Evolutionary conservation across 352 stramenopile genomes (phyloP).

Genomic region (Globisporangium recalcitrans): DNA sequence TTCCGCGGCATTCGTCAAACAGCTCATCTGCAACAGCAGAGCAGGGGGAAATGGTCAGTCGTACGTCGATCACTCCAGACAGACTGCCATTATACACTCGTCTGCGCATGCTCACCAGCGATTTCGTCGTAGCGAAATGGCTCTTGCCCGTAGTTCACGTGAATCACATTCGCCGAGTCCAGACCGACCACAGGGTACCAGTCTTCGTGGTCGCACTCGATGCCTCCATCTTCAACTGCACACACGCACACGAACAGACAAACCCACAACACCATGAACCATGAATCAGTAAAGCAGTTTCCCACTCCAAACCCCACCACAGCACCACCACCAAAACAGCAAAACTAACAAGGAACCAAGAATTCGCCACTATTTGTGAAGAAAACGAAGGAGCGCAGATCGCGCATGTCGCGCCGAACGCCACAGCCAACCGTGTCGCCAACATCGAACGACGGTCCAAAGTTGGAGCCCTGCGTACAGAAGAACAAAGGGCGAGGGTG

Average conservation of each 20-base stretch:
- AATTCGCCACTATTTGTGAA: conserved; percentile 76
- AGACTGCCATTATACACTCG: too few relatives aligned
- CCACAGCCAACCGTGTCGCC: conserved; percentile 75
- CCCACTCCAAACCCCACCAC: background rate
- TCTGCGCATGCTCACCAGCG: conserved; percentile 43
- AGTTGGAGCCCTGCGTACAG: conserved; percentile 39
- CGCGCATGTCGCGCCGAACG: conserved; percentile 36
- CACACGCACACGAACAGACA: background rate
- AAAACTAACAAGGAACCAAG: conserved; percentile 27
- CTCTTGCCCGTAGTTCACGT: conserved; percentile 81
- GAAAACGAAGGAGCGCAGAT: conserved; percentile 42
- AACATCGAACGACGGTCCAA: conserved; percentile 52
- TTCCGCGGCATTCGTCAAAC: conserved; percentile 37
- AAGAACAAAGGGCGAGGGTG: conserved; percentile 16
- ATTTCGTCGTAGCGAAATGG: conserved; percentile 51
- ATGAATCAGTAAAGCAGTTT: background rate
- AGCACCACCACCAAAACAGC: background rate
- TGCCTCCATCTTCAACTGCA: conserved; percentile 24
- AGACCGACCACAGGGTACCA: conserved; percentile 82
- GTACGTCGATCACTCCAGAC: too few relatives aligned
- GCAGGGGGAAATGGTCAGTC: background rate
- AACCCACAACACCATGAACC: background rate
- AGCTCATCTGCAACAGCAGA: conserved; percentile 34
- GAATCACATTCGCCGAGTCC: conserved; percentile 69
- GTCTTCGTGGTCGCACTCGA: conserved; percentile 37